phyloP scores from a whole-genome alignment of 768 basidiomycete species.

The Dentipellis fragilis region DNA sequence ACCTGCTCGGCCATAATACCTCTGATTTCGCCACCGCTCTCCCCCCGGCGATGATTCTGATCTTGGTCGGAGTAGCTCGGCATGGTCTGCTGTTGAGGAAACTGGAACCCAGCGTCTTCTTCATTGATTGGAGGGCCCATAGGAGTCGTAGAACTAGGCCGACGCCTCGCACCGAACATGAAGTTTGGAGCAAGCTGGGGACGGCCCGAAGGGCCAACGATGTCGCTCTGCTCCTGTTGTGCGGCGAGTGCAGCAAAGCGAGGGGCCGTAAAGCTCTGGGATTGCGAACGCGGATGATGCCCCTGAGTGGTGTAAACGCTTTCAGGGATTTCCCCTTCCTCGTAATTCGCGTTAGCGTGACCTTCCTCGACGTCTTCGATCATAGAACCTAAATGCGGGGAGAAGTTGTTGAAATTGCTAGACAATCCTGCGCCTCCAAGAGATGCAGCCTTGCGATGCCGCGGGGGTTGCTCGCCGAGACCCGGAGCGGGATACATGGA shows the following conservation, averaged over 20 bases:
- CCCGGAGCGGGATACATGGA: slow-evolving; percentile 39
- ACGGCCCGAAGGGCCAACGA: slow-evolving; percentile 64
- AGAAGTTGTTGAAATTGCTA: slow-evolving; percentile 58
- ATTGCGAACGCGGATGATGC: slow-evolving; percentile 67
- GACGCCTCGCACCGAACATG: slow-evolving; percentile 64
- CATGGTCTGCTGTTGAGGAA: slow-evolving; percentile 53
- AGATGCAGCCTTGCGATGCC: slow-evolving; percentile 78
- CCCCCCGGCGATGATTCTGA: slow-evolving; percentile 44
- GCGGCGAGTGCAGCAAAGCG: slow-evolving; percentile 77
- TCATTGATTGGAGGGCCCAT: slow-evolving; percentile 71
- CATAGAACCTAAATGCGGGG: slow-evolving; percentile 77
- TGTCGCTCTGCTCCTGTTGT: slow-evolving; percentile 47
- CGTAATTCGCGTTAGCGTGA: slow-evolving; percentile 31
- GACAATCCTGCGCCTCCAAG: slow-evolving; percentile 50
- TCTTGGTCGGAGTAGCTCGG: slow-evolving; percentile 14
- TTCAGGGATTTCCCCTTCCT: slow-evolving; percentile 77
- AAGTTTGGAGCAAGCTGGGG: slow-evolving; percentile 88
- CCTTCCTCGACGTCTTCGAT: slow-evolving; percentile 58
- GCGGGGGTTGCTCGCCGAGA: slow-evolving; percentile 36
- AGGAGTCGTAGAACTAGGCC: slow-evolving; percentile 39
- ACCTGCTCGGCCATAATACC: slow-evolving; percentile 97
- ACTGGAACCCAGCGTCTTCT: slow-evolving; percentile 75
- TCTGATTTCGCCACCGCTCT: slow-evolving; percentile 62
- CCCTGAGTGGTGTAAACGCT: slow-evolving; percentile 37
- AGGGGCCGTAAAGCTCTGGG: slow-evolving; percentile 80